These are phyloP conservation scores for Penicillium manginii DNA, from an alignment of 495 filamentous ascomycete species.

Conservation along the genomic window DNA sequence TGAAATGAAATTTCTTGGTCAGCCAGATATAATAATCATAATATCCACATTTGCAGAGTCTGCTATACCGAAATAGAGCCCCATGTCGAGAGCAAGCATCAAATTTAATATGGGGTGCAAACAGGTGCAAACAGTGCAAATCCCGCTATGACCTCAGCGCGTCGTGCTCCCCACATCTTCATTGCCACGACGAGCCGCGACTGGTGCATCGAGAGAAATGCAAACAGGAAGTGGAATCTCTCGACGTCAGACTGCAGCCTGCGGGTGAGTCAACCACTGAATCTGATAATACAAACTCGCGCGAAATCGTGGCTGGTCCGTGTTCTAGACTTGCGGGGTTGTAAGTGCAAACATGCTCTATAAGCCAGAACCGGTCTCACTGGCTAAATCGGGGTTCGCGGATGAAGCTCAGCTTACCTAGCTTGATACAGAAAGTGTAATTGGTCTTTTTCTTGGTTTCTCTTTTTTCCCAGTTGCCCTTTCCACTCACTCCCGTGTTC, in stretches of 20 bases:
- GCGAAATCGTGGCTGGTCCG: constrained; percentile 7
- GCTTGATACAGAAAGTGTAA: constrained; percentile 5
- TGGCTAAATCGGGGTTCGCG: constrained; percentile 10
- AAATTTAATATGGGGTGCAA: constrained; percentile 4
- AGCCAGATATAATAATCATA: background rate
- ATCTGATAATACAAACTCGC: constrained; percentile 21
- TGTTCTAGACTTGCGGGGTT: constrained; percentile 36
- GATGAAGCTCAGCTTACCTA: constrained; percentile 4
- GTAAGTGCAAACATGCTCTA: constrained; percentile 28
- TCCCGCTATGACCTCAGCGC: constrained; percentile 16
- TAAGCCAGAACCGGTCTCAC: constrained; percentile 23
- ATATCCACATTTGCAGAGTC: no score
- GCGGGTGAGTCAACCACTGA: constrained; percentile 19
- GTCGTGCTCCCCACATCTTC: constrained; percentile 6
- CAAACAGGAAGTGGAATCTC: constrained; percentile 23
- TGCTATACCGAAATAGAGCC: no score
- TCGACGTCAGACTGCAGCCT: constrained; percentile 22
- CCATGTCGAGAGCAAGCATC: background rate
- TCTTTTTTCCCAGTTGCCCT: background rate
- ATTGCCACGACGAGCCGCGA: constrained; percentile 2
- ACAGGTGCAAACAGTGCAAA: constrained; percentile 17
- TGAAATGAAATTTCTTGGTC: background rate
- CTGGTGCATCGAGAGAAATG: constrained; percentile 11
- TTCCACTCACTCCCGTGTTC: background rate
- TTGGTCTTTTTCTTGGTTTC: constrained; percentile 2